phyloP scores from a whole-genome alignment of 768 basidiomycete genomes.

The Lentinula boryana region DNA sequence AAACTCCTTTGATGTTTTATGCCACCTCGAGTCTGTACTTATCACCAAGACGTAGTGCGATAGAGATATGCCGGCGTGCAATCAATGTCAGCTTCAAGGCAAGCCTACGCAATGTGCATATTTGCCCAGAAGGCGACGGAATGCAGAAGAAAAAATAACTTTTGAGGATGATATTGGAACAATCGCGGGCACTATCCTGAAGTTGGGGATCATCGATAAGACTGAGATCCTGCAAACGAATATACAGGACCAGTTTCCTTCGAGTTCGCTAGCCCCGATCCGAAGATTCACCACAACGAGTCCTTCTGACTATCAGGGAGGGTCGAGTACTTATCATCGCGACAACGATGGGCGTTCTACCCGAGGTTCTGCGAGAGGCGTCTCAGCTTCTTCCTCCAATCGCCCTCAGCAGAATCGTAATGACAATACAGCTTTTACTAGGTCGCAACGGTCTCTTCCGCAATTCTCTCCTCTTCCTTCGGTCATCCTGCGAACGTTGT shows the following conservation, averaged over 20 bases:
- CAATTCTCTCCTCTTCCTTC: conserved; percentile 4
- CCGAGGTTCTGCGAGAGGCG: neutral
- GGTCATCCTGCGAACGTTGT: neutral
- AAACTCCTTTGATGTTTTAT: neutral
- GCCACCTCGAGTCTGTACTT: neutral
- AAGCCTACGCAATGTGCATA: conserved; percentile 1
- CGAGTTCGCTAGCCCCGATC: neutral
- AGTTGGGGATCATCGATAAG: neutral
- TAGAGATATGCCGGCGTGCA: conserved; percentile 5
- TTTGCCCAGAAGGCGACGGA: conserved; percentile 2
- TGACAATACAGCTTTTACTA: neutral
- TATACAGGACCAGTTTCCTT: neutral
- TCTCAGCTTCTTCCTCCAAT: neutral
- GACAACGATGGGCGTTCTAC: conserved; percentile 1
- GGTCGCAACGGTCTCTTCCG: neutral
- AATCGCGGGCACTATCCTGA: neutral
- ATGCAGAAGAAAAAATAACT: neutral
- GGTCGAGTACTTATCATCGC: neutral
- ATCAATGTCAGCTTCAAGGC: conserved; percentile 6
- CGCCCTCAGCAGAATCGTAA: neutral
- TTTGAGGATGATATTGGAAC: conserved; percentile 6
- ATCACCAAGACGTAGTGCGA: neutral
- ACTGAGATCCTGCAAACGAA: neutral
- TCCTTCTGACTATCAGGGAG: neutral
- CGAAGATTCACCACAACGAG: neutral